phyloP scores from a whole-genome alignment of 495 filamentous ascomycete species.

The Durotheca rogersii region DNA sequence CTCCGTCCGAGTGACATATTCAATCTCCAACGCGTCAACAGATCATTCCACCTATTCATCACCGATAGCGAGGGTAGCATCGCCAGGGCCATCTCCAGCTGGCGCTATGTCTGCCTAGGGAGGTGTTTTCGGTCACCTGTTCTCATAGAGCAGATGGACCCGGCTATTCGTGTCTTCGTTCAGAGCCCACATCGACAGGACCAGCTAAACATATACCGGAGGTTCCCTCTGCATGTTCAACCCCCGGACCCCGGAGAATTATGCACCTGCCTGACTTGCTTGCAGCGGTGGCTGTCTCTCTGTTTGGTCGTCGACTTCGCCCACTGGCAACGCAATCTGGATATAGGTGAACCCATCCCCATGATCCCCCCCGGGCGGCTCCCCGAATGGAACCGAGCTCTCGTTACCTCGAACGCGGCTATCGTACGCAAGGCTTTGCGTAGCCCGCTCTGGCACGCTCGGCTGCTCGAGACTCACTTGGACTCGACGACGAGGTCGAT shows the following conservation, averaged over 20 bases:
- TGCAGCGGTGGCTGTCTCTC: constrained; percentile 54
- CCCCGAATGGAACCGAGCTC: constrained; percentile 48
- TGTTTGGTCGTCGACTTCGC: constrained; percentile 54
- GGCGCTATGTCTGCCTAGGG: constrained; percentile 48
- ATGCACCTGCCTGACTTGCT: constrained; percentile 56
- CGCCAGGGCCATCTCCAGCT: constrained; percentile 36
- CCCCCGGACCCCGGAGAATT: constrained; percentile 39
- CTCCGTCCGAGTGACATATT: constrained; percentile 52
- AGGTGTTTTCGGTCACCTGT: constrained; percentile 53
- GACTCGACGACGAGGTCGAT: constrained; percentile 51
- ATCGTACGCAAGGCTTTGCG: constrained; percentile 45
- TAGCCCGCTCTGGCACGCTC: constrained; percentile 49
- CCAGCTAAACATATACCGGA: constrained; percentile 40
- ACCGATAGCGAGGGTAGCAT: constrained; percentile 41
- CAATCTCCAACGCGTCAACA: constrained; percentile 39
- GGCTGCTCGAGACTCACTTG: constrained; percentile 54
- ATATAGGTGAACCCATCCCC: constrained; percentile 52
- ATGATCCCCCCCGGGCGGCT: constrained; percentile 46
- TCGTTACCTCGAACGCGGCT: constrained; percentile 40
- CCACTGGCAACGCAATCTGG: constrained; percentile 53
- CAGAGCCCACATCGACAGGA: constrained; percentile 41
- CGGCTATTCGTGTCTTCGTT: constrained; percentile 35
- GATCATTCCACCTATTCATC: constrained; percentile 43
- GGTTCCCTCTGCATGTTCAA: constrained; percentile 51
- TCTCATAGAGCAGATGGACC: constrained; percentile 42